phyloP scores from a whole-genome alignment of 306 rosid genomes.

The Spatholobus suberectus region DNA sequence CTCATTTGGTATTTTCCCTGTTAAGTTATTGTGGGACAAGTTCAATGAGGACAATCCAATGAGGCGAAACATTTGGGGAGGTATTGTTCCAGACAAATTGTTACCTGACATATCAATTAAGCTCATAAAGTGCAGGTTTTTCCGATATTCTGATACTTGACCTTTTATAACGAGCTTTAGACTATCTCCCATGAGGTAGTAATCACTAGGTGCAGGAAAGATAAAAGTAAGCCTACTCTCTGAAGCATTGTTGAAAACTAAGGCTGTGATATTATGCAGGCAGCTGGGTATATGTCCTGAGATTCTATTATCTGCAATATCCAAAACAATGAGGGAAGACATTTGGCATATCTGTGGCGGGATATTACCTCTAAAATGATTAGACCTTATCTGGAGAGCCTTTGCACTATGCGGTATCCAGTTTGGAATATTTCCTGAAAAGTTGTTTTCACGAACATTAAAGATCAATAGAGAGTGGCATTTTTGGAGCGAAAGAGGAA shows the following conservation, averaged over 20 bases:
- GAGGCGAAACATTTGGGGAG: background rate
- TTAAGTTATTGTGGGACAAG: conserved; percentile 32
- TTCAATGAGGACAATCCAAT: conserved; percentile 25
- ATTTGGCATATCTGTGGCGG: background rate
- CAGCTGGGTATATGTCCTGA: background rate
- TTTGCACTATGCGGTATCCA: background rate
- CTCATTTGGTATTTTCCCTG: background rate
- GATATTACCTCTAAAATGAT: background rate
- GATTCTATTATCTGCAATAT: background rate
- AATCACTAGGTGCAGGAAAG: background rate
- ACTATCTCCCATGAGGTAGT: background rate
- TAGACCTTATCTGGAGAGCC: background rate
- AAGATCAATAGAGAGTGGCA: background rate
- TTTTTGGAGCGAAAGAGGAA: background rate
- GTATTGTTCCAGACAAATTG: background rate
- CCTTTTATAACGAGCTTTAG: conserved; percentile 3
- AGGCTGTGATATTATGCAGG: background rate
- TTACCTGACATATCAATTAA: conserved; percentile 26
- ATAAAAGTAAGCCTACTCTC: background rate
- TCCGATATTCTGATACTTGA: background rate
- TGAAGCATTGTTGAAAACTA: background rate
- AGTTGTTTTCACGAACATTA: background rate
- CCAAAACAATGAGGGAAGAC: background rate
- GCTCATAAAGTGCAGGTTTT: background rate
- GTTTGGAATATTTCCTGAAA: background rate